Conservation (phyloP, 768 basidiomycete genomes). For the Lactarius pseudohatsudake region DNA sequence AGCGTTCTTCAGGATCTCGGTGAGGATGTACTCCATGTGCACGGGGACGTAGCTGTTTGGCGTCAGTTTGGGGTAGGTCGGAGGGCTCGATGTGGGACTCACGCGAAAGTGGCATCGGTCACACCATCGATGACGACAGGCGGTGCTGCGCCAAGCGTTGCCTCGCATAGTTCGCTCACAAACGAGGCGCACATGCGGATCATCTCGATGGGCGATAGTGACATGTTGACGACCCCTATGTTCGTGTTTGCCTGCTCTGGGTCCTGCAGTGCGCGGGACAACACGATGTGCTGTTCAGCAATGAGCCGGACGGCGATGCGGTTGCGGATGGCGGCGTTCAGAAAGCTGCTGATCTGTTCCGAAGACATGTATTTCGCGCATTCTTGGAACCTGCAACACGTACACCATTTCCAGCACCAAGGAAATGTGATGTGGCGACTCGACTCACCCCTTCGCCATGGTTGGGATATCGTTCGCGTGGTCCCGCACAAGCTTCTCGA, state of each 20-base stretch:
- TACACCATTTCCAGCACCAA: background rate
- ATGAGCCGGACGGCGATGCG: slow-evolving; percentile 86
- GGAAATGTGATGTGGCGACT: slow-evolving; percentile 3
- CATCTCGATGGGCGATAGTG: slow-evolving; percentile 71
- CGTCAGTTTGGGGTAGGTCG: background rate
- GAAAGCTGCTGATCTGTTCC: slow-evolving; percentile 72
- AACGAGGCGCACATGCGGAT: slow-evolving; percentile 79
- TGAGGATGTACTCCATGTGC: slow-evolving; percentile 88
- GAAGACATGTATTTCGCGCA: slow-evolving; percentile 81
- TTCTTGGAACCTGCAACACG: slow-evolving; percentile 70
- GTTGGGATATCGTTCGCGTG: slow-evolving; percentile 89
- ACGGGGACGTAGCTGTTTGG: slow-evolving; percentile 74
- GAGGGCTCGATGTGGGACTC: slow-evolving; percentile 38
- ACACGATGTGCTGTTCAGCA: slow-evolving; percentile 87
- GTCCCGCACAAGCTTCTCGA: slow-evolving; percentile 69
- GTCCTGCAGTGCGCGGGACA: slow-evolving; percentile 64
- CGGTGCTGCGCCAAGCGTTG: slow-evolving; percentile 74
- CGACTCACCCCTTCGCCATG: slow-evolving; percentile 80
- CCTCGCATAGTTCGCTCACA: slow-evolving; percentile 81
- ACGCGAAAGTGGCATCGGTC: slow-evolving; percentile 74
- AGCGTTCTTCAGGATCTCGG: slow-evolving; percentile 88
- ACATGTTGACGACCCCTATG: slow-evolving; percentile 73
- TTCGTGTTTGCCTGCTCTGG: slow-evolving; percentile 42
- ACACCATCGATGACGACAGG: slow-evolving; percentile 69
- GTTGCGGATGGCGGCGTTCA: slow-evolving; percentile 82